Base-by-base conservation (phyloP, 257 asterid genomes). In the Lithospermum erythrorhizon region DNA sequence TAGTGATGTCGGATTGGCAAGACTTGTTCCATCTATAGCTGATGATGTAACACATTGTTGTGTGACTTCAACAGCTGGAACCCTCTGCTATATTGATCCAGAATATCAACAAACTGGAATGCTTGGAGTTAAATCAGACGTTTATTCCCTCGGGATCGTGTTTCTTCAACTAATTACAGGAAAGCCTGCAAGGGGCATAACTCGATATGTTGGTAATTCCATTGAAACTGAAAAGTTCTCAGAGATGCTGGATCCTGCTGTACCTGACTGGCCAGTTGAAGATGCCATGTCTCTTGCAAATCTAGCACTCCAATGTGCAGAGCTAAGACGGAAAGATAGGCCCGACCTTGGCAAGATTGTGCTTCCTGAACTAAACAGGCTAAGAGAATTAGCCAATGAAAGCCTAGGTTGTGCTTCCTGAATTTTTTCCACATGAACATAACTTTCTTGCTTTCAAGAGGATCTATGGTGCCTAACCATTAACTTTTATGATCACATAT, bases 21-120 rank as follows among this genome's bases (percentile, higher is more conserved):
- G 97, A 74, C 78, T 90, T 2, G 91, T 90, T 63, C 97, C 95
- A 16, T 63, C 81, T 1, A 72, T 68, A 3, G 79, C 88, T 0
- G 95, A 83, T 2, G 87, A 79, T 4, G 81, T 79, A 21, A 82
- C 95, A 3, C 95, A 87, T 10, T 83, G 71, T 70, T 69, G 87
- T 20, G 83, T 90, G 87, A 90, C 97, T 21, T 80, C 96, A 17
- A 73, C 97, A 1, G 97, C 97, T 2, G 97, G 95, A 35, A 87
- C 97, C 0, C 82, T 90, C 72, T 83, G 97, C 71, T 87, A 90
- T 71, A 90, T 90, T 6, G 97, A 90, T 69, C 97, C 97, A 0
- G 97, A 87, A 57, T 90, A 90, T 69, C 97, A 90, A 51, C 95
- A 87, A 58, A 83, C 96, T 0, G 97, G 97, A 17, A 87, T 90